Evolutionary conservation across 2,329 filamentous ascomycete species (phyloP), one percentile per base, ranked within the genome.

Genomic region (Shiraia sp.): DNA sequence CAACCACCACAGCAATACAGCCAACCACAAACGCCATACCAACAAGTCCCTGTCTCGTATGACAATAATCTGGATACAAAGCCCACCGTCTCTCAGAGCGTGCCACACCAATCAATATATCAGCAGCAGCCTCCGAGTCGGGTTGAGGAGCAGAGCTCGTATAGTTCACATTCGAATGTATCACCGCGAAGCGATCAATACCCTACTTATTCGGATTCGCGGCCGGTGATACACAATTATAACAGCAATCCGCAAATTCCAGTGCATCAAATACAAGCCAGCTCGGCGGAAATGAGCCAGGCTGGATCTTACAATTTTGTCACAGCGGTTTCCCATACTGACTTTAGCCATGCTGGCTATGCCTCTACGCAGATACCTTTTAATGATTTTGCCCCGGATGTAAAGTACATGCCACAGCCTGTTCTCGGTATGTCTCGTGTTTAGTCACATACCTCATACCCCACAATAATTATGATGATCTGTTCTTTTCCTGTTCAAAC

Each of bases 351-450:
- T 54, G 54, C 64, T 40, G 57, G 42, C 55, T 68, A 59, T 47
- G 48, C 55, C 42, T 28, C 58, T 55, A 53, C 57, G 44, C 65
- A 67, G 56, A 65, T 68, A 61, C 63, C 65, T 55, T 50, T 55
- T 46, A 55, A 65, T 66, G 55, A 66, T 58, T 48, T 60, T 32
- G 55, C 47, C 47, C 47, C 57, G 44, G 60, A 66, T 64, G 64
- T 66, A 61, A 65, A 66, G 44, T 66, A 66, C 60, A 58, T 68
- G 57, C 58, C 61, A 42, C 63, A 65, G 46, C 63, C 62, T 58
- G 59, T 63, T 53, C 65, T 67, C 50, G 64, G 66, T 69, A 69
- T 68, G 66, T 69, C 65, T 58, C 66, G 61, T 60, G 59, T 69
- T 55, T 69, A 66, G 63, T 65, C 61, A 57, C 45, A 56, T 53